Percentiles rank a stretch among this genome's conserved stretches.
Conservation (phyloP, 139 green algal species). For the Chlamydomonas sphaeroides region DNA sequence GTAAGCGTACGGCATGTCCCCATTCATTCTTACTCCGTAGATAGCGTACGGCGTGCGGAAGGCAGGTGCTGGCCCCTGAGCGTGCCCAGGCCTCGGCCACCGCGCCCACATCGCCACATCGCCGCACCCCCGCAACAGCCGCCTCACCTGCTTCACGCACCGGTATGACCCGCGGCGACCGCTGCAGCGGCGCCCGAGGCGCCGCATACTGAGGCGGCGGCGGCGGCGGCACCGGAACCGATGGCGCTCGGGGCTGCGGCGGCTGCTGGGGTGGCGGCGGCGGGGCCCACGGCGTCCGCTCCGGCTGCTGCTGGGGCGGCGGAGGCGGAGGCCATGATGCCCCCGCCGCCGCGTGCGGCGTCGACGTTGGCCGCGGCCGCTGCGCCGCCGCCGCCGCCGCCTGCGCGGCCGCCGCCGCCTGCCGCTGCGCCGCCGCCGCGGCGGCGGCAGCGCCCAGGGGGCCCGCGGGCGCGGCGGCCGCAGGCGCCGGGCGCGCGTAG, state of each 20-base stretch:
- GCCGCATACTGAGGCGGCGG: neutral
- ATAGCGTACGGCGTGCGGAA: no score
- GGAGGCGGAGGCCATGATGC: no score
- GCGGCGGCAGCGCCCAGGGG: neutral
- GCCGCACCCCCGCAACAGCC: no score
- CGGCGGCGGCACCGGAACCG: neutral
- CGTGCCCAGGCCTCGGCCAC: no score
- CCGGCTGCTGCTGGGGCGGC: neutral
- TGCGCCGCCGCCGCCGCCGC: neutral
- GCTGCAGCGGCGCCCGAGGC: neutral
- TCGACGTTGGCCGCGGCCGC: neutral
- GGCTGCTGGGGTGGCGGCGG: neutral
- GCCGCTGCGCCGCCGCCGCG: constrained; percentile 1
- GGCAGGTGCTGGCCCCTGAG: no score
- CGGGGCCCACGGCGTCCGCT: neutral
- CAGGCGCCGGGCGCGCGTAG: no score
- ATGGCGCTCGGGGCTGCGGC: neutral
- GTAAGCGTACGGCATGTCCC: no score
- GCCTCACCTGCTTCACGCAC: neutral
- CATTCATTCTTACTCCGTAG: no score
- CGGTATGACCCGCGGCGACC: neutral
- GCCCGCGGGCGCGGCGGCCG: no score
- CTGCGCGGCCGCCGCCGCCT: neutral
- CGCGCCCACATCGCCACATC: no score
- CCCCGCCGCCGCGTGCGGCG: neutral